Percentiles rank a stretch among this genome's conserved stretches.
Conservation (phyloP, 305 asterid species). For the Withania somnifera region DNA sequence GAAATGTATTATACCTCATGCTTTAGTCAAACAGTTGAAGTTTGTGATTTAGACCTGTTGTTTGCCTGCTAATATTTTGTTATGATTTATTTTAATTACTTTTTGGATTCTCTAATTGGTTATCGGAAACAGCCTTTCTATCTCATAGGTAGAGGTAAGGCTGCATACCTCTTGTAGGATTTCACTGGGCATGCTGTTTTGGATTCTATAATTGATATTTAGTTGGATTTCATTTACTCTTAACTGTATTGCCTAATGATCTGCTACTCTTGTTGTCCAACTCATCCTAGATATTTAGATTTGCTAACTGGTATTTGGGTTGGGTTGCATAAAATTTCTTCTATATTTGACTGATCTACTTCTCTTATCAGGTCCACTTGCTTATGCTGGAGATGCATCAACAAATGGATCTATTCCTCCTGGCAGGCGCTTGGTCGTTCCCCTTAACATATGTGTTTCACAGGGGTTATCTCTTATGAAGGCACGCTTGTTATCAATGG, state of each 20-base stretch:
- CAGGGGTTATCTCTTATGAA: constrained; percentile 82
- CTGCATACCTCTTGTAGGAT: neutral
- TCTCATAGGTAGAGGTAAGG: neutral
- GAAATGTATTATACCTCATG: neutral
- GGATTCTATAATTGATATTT: too few species aligned
- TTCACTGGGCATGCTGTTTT: too few species aligned
- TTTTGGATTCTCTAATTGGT: neutral
- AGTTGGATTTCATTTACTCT: neutral
- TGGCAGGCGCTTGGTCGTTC: constrained; percentile 83
- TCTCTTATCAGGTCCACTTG: constrained; percentile 43
- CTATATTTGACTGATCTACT: neutral
- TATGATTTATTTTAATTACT: neutral
- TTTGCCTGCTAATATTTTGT: neutral
- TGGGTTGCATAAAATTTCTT: neutral
- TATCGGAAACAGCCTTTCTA: neutral
- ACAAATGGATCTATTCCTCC: constrained; percentile 48
- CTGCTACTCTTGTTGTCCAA: neutral
- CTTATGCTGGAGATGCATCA: constrained; percentile 31
- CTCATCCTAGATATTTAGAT: neutral
- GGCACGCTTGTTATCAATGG: constrained; percentile 95
- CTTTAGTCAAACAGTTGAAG: neutral
- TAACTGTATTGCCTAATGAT: neutral
- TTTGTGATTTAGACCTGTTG: neutral
- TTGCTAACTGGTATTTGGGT: neutral
- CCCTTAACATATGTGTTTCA: constrained; percentile 72